A percentile compares a stretch with the other conserved stretches of the same genome.
Conservation (phyloP, 371 early-diverging fungal genomes). For the Funneliformis caledonium region DNA sequence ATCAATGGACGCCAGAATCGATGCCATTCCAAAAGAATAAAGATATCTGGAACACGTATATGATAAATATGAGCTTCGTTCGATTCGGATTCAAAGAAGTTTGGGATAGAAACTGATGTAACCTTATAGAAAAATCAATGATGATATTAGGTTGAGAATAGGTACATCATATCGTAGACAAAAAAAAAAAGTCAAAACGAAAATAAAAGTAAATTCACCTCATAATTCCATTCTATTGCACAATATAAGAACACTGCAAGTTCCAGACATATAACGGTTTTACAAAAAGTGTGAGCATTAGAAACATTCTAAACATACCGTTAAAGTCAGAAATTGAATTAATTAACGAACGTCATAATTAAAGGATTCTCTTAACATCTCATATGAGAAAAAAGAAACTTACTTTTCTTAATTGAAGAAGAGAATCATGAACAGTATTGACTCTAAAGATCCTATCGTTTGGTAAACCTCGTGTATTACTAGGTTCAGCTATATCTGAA, state of each 20-base stretch:
- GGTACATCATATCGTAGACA: background rate
- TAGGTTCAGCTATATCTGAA: background rate
- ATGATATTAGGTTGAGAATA: background rate
- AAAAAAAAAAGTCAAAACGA: background rate
- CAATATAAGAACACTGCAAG: slow-evolving; percentile 23
- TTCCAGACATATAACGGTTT: background rate
- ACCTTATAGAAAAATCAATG: background rate
- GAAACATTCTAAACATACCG: slow-evolving; percentile 4
- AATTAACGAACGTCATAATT: background rate
- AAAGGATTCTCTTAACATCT: background rate
- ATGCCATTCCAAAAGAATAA: slow-evolving; percentile 34
- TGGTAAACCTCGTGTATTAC: background rate
- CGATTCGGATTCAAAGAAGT: background rate
- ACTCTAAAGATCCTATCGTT: background rate
- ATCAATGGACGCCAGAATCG: slow-evolving; percentile 39
- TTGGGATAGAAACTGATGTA: background rate
- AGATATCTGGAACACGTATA: slow-evolving; percentile 4
- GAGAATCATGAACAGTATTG: background rate
- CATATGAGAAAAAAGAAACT: background rate
- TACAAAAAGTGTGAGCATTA: slow-evolving; percentile 16
- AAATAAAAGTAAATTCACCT: slow-evolving; percentile 3
- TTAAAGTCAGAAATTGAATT: background rate
- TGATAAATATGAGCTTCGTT: background rate
- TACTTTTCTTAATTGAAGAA: slow-evolving; percentile 2
- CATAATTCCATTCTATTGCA: slow-evolving; percentile 33